phyloP scores from a whole-genome alignment of 768 basidiomycete genomes.

The Pleurotus citrinopileatus region DNA sequence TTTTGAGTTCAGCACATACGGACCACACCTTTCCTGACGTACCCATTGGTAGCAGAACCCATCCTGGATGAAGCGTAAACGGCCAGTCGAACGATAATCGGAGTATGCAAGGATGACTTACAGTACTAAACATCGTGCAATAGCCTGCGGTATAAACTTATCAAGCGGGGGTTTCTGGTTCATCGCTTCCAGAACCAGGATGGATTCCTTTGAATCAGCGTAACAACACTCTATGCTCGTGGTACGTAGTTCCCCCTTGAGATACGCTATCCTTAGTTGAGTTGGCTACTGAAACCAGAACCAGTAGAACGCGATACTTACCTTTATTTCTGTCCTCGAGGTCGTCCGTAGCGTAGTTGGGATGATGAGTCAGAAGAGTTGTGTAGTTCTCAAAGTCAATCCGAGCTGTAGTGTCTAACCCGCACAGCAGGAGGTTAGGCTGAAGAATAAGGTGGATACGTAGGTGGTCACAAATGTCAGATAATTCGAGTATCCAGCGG shows the following conservation, averaged over 20 bases:
- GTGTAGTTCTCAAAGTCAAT: constrained; percentile 3
- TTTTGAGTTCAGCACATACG: neutral
- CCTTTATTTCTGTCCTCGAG: neutral
- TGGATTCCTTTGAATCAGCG: neutral
- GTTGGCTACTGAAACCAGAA: neutral
- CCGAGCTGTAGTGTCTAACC: neutral
- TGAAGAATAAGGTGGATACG: constrained; percentile 1
- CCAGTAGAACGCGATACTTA: neutral
- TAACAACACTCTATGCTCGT: neutral
- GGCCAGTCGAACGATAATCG: neutral
- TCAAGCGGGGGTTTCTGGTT: neutral
- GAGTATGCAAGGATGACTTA: neutral
- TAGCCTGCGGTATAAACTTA: constrained; percentile 2
- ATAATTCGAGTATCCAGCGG: constrained; percentile 6
- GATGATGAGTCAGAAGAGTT: constrained; percentile 2
- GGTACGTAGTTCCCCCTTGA: constrained; percentile 3
- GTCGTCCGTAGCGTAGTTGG: neutral
- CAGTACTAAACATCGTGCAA: constrained; percentile 4
- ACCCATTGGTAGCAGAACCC: neutral
- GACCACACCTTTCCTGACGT: neutral
- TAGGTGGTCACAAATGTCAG: constrained; percentile 4
- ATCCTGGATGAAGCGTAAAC: neutral
- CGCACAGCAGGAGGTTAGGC: neutral
- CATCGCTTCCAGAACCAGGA: constrained; percentile 1
- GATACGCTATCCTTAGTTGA: neutral